Evolutionary conservation across 345 rosid species (phyloP).

Genomic region (Citrus sinensis): DNA sequence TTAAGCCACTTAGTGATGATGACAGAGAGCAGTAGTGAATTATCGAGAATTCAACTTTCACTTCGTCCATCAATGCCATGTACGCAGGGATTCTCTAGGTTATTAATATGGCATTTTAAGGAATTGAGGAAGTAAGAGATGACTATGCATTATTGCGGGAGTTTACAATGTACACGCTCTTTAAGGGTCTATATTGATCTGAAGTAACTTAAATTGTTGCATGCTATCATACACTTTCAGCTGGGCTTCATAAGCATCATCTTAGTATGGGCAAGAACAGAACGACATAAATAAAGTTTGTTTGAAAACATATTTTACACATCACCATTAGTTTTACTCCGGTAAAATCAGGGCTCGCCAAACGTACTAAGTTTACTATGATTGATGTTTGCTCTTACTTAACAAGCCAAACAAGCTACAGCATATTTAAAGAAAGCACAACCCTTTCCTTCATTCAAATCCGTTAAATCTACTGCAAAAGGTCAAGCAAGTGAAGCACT

Average conservation of each 20-base stretch:
- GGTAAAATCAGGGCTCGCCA: neutral
- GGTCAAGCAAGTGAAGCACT: neutral
- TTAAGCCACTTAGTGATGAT: neutral
- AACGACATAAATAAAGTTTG: neutral
- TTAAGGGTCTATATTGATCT: neutral
- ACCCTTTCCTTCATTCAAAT: neutral
- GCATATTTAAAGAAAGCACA: neutral
- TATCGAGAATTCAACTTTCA: neutral
- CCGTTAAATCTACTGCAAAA: neutral
- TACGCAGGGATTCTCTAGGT: neutral
- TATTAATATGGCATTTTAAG: neutral
- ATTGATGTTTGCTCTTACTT: neutral
- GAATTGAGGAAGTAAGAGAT: neutral
- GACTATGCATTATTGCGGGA: neutral
- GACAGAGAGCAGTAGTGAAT: neutral
- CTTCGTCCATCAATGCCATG: neutral
- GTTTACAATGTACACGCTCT: neutral
- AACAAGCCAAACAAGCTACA: neutral
- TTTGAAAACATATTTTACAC: neutral
- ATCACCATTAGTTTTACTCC: neutral
- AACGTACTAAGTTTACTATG: neutral
- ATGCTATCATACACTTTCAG: neutral
- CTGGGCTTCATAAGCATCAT: neutral
- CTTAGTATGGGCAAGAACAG: neutral
- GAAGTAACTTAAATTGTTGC: neutral